Base-by-base conservation (phyloP, 78 protist genomes). In the Dictyostelium purpureum region DNA sequence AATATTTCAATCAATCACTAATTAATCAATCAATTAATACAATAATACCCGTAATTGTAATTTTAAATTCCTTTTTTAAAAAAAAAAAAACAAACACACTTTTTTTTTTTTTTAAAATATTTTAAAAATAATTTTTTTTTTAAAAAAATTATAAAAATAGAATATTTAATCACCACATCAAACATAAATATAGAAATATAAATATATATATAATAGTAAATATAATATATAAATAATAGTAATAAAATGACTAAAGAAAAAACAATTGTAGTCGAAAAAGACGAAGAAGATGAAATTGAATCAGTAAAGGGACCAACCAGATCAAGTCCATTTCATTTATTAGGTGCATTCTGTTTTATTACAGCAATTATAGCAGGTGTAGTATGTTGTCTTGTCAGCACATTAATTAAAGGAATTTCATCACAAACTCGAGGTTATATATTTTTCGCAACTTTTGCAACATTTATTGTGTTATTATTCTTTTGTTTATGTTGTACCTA, bases 401-500 rank as follows among this genome's bases (percentile, higher is more conserved):
- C 81, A 73, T 43, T 85, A 75, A 85, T 73, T 26, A 59, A 24
- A 9, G 81, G 52, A 10, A 52, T 73, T 24, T 42, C 82, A 42
- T 6, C 75, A 3, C 35, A 38, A 37, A 73, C 75, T 26, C 59
- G 81, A 28, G 91, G 91, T 24, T 28, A 42, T 33, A 85, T 85
- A 49, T 85, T 85, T 59, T 85, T 85, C 37, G 54, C 82, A 73
- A 85, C 91, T 9, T 85, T 85, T 73, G 81, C 65, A 70, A 73
- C 91, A 40, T 85, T 85, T 59, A 73, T 85, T 26, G 45, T 85
- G 21, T 69, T 85, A 59, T 57, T 85, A 37, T 85, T 85, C 91
- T 85, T 85, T 73, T 85, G 91, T 73, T 63, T 85, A n/a, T 85
- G 91, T 49, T 85, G 91, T 40, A 85, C 91, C 5, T 85, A 85